Conservation (phyloP, 192 early-diverging fungal species). For the Backusella australiensis region DNA sequence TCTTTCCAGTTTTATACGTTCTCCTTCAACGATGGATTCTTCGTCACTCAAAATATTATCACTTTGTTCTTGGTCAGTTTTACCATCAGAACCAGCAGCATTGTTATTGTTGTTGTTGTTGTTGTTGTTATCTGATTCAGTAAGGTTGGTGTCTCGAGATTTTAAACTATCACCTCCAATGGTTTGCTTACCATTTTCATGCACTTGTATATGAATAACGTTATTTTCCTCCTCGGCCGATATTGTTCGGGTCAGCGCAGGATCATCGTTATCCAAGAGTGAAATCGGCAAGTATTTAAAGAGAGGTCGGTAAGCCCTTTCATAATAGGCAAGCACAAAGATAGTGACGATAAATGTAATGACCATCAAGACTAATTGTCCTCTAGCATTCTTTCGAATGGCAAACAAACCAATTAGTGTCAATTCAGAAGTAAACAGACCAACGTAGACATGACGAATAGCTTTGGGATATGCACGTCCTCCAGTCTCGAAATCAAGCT, state of each 20-base stretch:
- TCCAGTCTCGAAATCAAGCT: slow-evolving; percentile 51
- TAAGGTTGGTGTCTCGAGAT: not conserved
- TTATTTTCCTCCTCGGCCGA: not conserved
- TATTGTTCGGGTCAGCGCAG: not conserved
- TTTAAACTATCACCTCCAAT: not conserved
- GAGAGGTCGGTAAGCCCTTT: slow-evolving; percentile 40
- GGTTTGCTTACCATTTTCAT: not conserved
- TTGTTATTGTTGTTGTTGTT: not conserved
- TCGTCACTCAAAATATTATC: not conserved
- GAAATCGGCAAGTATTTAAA: slow-evolving; percentile 42
- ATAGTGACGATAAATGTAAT: slow-evolving; percentile 27
- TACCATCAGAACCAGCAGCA: too few species aligned
- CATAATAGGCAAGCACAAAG: slow-evolving; percentile 28
- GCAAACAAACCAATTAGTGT: slow-evolving; percentile 72
- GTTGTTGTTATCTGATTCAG: not conserved
- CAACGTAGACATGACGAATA: slow-evolving; percentile 61
- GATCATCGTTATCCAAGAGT: slow-evolving; percentile 17
- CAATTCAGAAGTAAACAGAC: slow-evolving; percentile 73
- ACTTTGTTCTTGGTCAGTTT: not conserved
- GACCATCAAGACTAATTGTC: slow-evolving; percentile 44
- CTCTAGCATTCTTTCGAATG: slow-evolving; percentile 44
- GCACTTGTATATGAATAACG: not conserved
- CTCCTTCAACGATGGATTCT: not conserved
- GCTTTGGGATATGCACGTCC: slow-evolving; percentile 63
- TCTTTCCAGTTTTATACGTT: not conserved